Evolutionary conservation across 768 basidiomycete genomes (phyloP), one percentile per base, ranked within the genome.

Genomic region (Calocybe gangraenosa): DNA sequence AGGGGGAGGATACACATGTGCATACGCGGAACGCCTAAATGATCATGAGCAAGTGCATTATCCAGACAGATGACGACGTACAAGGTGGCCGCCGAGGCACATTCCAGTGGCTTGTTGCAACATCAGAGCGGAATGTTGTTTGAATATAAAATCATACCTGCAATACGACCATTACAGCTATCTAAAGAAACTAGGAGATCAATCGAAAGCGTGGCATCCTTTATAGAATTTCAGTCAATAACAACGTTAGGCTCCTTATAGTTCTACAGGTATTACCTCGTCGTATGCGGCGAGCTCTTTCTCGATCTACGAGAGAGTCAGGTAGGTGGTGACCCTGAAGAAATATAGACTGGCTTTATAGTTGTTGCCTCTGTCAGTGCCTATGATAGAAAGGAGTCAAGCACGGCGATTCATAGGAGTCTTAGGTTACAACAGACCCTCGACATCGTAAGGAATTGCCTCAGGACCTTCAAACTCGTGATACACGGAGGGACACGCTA

Each of bases 401-500:
- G 17, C 38, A 18, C 17, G 37, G 15, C 37, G 34, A 33, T 21
- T 17, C 8, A 21, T 15, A 32, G 9, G 19, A 22, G 30, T 35
- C 5, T 25, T 14, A 19, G 35, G 32, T 21, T 32, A 15, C 35
- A 15, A 39, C 47, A 32, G 35, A 84, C 89, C 90, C 74, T 93
- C 87, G 0, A 67, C 70, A 60, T 95, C 92, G 59, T 97, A 98
- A 0, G 91, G 78, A 50, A 97, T 84, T 0, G 94, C 65, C 23
- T 92, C 91, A 0, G 92, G 87, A 0, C 88, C 86, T 58, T 91
- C 79, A 45, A 95, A 97, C 59, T 97, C 94, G 56, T 98, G 95
- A 66, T 88, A 98, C 10, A 75, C 76, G 3, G 87, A 91, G 1
- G 89, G 89, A 44, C 84, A 88, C 3, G 88, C 89, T 92, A 41